phyloP scores from a whole-genome alignment of 495 filamentous ascomycete genomes.

The Xylaria palmicola region DNA sequence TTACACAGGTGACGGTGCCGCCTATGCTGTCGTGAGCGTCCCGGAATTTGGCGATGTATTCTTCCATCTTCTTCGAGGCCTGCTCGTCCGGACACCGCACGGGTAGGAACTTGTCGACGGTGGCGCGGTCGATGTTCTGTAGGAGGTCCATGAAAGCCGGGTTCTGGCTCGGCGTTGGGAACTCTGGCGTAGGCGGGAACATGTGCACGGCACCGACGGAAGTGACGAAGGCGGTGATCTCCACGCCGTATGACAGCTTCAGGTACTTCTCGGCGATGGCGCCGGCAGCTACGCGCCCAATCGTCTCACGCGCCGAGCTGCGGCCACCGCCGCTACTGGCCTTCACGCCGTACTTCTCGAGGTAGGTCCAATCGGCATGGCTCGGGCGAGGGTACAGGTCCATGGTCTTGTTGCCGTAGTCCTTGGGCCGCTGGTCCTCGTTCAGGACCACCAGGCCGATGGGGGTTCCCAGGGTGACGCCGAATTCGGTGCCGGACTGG shows the following conservation, averaged over 20 bases:
- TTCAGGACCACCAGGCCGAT: slow-evolving; percentile 87
- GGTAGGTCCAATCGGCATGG: slow-evolving; percentile 96
- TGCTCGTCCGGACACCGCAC: slow-evolving; percentile 79
- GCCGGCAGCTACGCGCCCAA: slow-evolving; percentile 90
- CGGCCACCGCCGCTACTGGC: slow-evolving; percentile 89
- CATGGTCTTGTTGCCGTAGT: slow-evolving; percentile 91
- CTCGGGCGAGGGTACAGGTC: slow-evolving; percentile 86
- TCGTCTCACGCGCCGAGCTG: slow-evolving; percentile 91
- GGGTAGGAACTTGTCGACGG: slow-evolving; percentile 79
- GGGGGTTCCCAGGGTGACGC: slow-evolving; percentile 87
- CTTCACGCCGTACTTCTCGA: slow-evolving; percentile 96
- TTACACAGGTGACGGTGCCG: slow-evolving; percentile 93
- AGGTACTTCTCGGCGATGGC: slow-evolving; percentile 95
- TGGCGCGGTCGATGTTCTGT: slow-evolving; percentile 68
- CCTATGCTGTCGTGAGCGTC: slow-evolving; percentile 89
- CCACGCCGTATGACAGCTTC: slow-evolving; percentile 71
- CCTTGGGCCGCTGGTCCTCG: slow-evolving; percentile 90
- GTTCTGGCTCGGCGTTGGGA: slow-evolving; percentile 75
- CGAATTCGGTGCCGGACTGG: slow-evolving; percentile 91
- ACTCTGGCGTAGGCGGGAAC: slow-evolving; percentile 74
- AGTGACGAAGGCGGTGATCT: slow-evolving; percentile 88
- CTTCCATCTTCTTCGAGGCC: slow-evolving; percentile 68
- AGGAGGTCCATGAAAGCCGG: slow-evolving; percentile 79
- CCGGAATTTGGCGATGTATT: slow-evolving; percentile 74
- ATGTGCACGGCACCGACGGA: slow-evolving; percentile 82